Conservation (phyloP, 306 rosid species). For the Rosa lucieae region DNA sequence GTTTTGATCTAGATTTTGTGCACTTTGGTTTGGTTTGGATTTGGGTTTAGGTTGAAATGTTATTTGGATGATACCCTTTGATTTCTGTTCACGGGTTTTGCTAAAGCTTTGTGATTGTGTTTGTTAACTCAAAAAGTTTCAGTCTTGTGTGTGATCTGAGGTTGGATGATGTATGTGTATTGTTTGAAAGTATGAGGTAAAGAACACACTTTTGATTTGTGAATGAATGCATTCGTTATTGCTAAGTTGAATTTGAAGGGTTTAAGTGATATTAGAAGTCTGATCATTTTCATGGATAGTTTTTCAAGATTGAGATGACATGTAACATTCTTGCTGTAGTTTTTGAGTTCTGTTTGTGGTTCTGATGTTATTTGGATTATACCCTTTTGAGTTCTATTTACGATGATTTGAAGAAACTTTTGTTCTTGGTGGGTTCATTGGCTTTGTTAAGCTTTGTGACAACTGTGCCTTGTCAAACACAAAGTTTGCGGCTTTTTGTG, state of each 20-base stretch:
- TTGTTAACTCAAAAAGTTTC: neutral
- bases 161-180: neutral
- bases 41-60: neutral
- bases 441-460: neutral
- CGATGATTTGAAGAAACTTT: neutral
- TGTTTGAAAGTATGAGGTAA: neutral
- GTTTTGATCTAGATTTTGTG: neutral
- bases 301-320: neutral
- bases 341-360: neutral
- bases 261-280: neutral
- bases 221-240: neutral
- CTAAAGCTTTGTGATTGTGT: neutral
- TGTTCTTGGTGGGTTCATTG: neutral
- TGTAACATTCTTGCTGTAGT: neutral
- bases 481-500: neutral
- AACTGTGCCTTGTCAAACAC: neutral
- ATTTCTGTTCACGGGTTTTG: neutral
- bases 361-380: neutral
- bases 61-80: slow-evolving; percentile 19
- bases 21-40: neutral
- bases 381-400: neutral
- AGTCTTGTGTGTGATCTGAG: neutral
- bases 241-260: neutral
- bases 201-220: neutral
- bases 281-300: neutral